Conservation (phyloP, 2,329 filamentous ascomycete species). For the Blastomyces emzantsi region DNA sequence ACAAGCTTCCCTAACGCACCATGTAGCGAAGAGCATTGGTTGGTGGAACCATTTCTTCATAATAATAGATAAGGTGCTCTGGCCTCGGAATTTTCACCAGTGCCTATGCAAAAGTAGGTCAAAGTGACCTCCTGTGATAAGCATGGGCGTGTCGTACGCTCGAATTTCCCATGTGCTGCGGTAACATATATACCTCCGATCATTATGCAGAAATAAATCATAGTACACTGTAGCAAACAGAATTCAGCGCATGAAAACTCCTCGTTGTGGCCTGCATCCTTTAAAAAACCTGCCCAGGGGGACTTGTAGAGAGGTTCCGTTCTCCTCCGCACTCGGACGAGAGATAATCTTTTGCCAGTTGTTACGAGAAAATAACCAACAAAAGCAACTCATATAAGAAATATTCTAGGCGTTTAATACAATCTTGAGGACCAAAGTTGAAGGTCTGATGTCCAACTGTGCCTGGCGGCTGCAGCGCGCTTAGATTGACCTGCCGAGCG, state of each 20-base stretch:
- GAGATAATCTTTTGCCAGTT: not conserved
- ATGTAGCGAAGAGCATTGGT: not conserved
- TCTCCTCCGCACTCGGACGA: not conserved
- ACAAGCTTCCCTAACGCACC: not conserved
- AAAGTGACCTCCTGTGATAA: not conserved
- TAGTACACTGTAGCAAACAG: not conserved
- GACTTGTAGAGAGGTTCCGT: not conserved
- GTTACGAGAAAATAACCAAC: too few species aligned
- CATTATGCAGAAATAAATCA: not conserved
- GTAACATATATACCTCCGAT: not conserved
- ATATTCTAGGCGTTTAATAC: not conserved
- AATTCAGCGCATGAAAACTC: not conserved
- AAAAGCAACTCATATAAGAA: too few species aligned
- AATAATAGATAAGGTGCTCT: not conserved
- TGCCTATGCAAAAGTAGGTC: not conserved
- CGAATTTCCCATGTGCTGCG: not conserved
- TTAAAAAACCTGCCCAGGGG: not conserved
- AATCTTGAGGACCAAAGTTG: not conserved
- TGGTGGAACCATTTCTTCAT: not conserved
- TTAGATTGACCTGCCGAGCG: not conserved
- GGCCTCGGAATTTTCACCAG: not conserved
- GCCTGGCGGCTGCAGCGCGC: slow-evolving; percentile 2
- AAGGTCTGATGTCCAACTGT: not conserved
- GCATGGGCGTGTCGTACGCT: not conserved
- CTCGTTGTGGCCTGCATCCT: not conserved